A percentile compares a stretch with the other conserved stretches of the same genome.
phyloP scores from a whole-genome alignment of 345 rosid genomes.

The Lumnitzera littorea region DNA sequence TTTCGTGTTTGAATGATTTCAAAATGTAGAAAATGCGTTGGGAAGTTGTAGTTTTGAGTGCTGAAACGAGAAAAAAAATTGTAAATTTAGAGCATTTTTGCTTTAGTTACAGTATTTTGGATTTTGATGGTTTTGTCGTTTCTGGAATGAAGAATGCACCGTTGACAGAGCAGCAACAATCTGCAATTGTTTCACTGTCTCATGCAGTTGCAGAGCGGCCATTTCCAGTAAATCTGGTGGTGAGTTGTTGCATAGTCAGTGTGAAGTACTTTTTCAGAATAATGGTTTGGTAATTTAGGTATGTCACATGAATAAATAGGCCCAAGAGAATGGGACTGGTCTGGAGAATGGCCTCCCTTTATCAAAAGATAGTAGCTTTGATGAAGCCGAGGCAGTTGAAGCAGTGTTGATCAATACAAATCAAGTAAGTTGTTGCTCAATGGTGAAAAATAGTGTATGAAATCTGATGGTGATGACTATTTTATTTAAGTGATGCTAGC shows the following conservation, averaged over 20 bases:
- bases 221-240: slow-evolving; percentile 63
- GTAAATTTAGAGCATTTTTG: too few species aligned
- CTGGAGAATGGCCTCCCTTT: slow-evolving; percentile 59
- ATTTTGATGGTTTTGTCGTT: not conserved
- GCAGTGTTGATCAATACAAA: slow-evolving; percentile 81
- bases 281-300: not conserved
- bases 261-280: not conserved
- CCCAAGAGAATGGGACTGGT: slow-evolving; percentile 46
- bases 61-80: too few species aligned
- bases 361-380: slow-evolving; percentile 30
- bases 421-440: slow-evolving; percentile 33
- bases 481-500: too few species aligned
- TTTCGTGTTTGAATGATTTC: too few species aligned
- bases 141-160: slow-evolving; percentile 55
- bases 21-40: too few species aligned
- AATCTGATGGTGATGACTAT: not conserved
- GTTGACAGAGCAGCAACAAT: slow-evolving; percentile 75
- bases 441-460: not conserved
- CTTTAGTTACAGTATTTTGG: too few species aligned
- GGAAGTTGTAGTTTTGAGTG: too few species aligned
- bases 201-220: slow-evolving; percentile 80
- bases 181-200: slow-evolving; percentile 54
- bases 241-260: slow-evolving; percentile 1
- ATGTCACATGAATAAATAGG: slow-evolving; percentile 27
- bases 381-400: slow-evolving; percentile 63